Base-by-base conservation (phyloP, 2,329 filamentous ascomycete species). In the Colletotrichum echinochloae region DNA sequence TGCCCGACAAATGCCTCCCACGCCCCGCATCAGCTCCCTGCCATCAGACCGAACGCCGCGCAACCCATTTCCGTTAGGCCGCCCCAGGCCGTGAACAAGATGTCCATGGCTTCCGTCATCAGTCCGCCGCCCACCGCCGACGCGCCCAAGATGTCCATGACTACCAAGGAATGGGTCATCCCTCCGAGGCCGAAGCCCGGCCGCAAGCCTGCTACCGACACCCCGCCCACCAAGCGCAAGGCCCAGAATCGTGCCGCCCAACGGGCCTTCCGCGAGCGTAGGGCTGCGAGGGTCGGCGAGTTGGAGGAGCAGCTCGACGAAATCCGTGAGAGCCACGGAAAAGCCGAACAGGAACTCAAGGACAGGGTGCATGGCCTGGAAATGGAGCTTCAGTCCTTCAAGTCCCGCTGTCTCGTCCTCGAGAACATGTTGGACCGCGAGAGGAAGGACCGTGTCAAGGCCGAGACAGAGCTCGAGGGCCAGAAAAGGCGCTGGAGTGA, bases 171-270 rank as follows among this genome's bases (percentile, higher is more conserved):
- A 89, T 96, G 93, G 93, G 87, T 95, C 30, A 90, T 96, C 54
- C 93, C 93, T 30, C 93, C 93, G 35, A 88, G 93, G 71, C 93
- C 93, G 56, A 95, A 95, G 85, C 95, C 96, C 28, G 95, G 95
- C 59, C 90, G 95, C 75, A 98, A 98, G 86, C 95, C 95, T 3
- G 94, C 94, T 56, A 97, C 94, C 44, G 95, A 98, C 78, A 97
- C 95, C 62, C 94, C 95, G 18, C 93, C 93, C 1, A 97, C 94
- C 52, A 97, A 97, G 83, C 90, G 96, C 74, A 97, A 98, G 84
- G 93, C 94, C 1, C 96, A 98, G 83, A 98, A 98, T 80, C 89
- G 96, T 71, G 93, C 94, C 56, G 95, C 95, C 3, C 95, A 98
- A 83, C 87, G 95, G 69, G 94, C 93, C 1, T 98, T 98, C 81